Evolutionary conservation across 495 filamentous ascomycete species (phyloP).

Genomic region (Filosporella fistucella): DNA sequence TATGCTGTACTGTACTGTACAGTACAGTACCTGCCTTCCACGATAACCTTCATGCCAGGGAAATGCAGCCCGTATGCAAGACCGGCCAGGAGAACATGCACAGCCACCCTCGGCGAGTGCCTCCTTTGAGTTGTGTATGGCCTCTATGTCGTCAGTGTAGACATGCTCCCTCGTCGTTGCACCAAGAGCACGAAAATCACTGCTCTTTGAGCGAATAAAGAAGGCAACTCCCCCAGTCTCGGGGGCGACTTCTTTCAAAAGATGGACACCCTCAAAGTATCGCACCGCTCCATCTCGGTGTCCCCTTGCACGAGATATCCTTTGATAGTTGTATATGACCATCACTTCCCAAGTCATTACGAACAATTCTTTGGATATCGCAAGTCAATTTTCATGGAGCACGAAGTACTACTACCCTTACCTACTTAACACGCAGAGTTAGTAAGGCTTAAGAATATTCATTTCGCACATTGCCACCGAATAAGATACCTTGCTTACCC

Average conservation of each 20-base stretch:
- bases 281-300: conserved; percentile 15
- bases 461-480: too few species aligned
- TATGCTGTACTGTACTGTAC: too few species aligned
- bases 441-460: too few species aligned
- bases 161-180: conserved; percentile 2
- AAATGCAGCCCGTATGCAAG: conserved; percentile 5
- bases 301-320: conserved; percentile 21
- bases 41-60: not conserved
- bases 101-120: not conserved
- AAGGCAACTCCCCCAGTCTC: conserved; percentile 6
- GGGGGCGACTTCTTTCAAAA: conserved; percentile 24
- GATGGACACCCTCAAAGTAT: conserved; percentile 27
- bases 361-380: conserved; percentile 15
- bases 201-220: conserved; percentile 18
- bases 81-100: too few species aligned
- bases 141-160: conserved; percentile 9
- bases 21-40: conserved; percentile 4
- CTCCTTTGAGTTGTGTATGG: conserved; percentile 1
- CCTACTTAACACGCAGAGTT: too few species aligned
- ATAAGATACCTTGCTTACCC: too few species aligned
- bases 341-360: conserved; percentile 1
- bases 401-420: too few species aligned
- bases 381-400: conserved; percentile 19
- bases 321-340: conserved; percentile 21
- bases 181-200: not conserved